Evolutionary conservation across 495 filamentous ascomycete genomes (phyloP).

Genomic region (Aspergillus haitiensis): DNA sequence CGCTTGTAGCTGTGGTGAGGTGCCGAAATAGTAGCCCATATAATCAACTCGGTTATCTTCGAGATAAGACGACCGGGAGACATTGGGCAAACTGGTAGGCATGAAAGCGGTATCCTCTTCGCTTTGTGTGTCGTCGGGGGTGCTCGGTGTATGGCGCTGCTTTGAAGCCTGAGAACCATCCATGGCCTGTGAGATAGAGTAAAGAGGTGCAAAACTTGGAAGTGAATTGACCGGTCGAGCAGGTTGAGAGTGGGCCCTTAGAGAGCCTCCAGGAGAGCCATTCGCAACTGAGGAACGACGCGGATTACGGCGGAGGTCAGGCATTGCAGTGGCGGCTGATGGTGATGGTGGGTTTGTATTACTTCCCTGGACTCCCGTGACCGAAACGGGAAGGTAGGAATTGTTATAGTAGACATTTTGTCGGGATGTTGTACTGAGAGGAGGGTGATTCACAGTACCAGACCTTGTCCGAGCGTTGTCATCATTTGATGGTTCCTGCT

Average conservation of each 20-base stretch:
- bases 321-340: slow-evolving; percentile 51
- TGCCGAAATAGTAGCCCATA: slow-evolving; percentile 63
- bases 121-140: slow-evolving; percentile 39
- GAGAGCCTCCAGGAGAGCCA: slow-evolving; percentile 50
- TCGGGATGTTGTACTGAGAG: slow-evolving; percentile 48
- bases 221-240: slow-evolving; percentile 54
- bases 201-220: slow-evolving; percentile 39
- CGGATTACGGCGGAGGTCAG: slow-evolving; percentile 56
- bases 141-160: slow-evolving; percentile 34
- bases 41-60: slow-evolving; percentile 60
- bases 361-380: slow-evolving; percentile 46
- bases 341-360: slow-evolving; percentile 66
- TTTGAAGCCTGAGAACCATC: slow-evolving; percentile 41
- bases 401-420: slow-evolving; percentile 51
- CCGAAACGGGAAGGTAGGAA: slow-evolving; percentile 46
- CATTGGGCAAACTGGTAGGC: slow-evolving; percentile 43
- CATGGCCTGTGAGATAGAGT: slow-evolving; percentile 35
- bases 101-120: slow-evolving; percentile 46
- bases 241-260: slow-evolving; percentile 67
- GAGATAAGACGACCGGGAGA: slow-evolving; percentile 39
- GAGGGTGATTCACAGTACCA: slow-evolving; percentile 48
- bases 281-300: slow-evolving; percentile 59
- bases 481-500: slow-evolving; percentile 40
- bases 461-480: slow-evolving; percentile 45
- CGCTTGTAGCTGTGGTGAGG: slow-evolving; percentile 54